phyloP scores from a whole-genome alignment of 2,329 filamentous ascomycete genomes.

The Aspergillaceae sp. region DNA sequence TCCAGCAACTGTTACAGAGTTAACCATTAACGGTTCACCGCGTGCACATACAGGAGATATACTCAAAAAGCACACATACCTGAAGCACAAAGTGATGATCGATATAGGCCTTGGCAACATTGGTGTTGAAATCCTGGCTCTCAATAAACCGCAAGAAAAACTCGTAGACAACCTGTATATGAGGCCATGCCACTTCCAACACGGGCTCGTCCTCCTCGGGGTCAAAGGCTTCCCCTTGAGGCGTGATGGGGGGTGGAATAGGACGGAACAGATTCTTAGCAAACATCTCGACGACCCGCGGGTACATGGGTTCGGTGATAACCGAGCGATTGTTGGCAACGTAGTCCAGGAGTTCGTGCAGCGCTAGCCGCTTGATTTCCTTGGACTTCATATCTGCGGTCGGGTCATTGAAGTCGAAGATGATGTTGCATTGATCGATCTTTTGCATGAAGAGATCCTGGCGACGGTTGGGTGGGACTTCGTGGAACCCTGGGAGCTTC shows the following conservation, averaged over 20 bases:
- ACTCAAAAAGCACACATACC: constrained; percentile 30
- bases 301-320: constrained; percentile 98
- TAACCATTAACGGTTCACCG: constrained; percentile 5
- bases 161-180: constrained; percentile 98
- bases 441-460: constrained; percentile 99
- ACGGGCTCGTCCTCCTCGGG: constrained; percentile 98
- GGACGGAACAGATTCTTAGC: constrained; percentile 96
- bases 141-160: constrained; percentile 99
- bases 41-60: not conserved
- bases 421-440: constrained; percentile 99
- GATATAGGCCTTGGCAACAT: constrained; percentile 97
- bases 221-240: constrained; percentile 95
- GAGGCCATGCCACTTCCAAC: constrained; percentile 95
- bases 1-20: constrained; percentile 61
- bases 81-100: constrained; percentile 95
- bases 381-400: constrained; percentile 99
- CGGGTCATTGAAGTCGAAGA: constrained; percentile 98
- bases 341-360: constrained; percentile 95
- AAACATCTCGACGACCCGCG: constrained; percentile 97
- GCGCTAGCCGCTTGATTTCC: constrained; percentile 92
- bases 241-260: constrained; percentile 93
- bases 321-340: constrained; percentile 97
- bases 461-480: constrained; percentile 86
- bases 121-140: constrained; percentile 99
- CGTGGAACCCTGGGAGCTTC: constrained; percentile 94